Percentiles rank a stretch among this genome's conserved stretches.
Evolutionary conservation across 805 yeast genomes (phyloP).

Genomic region (Torulaspora gathmanii): DNA sequence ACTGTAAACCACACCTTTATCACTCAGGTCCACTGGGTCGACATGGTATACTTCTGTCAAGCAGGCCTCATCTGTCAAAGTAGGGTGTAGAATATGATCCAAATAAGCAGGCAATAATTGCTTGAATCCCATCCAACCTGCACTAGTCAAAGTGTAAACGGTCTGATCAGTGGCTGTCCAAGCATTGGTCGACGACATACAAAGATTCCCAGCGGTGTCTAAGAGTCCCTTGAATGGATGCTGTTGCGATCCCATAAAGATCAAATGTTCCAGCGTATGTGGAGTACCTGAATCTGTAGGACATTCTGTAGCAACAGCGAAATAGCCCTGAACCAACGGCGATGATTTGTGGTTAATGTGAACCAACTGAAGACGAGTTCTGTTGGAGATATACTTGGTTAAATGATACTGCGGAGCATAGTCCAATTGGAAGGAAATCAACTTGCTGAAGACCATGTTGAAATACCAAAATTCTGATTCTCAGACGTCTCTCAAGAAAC

Average conservation of each 20-base stretch:
- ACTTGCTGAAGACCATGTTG: constrained; percentile 38
- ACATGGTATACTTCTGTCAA: constrained; percentile 92
- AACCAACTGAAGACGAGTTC: constrained; percentile 80
- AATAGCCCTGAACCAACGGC: constrained; percentile 88
- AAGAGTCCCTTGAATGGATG: constrained; percentile 89
- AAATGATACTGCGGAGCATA: constrained; percentile 62
- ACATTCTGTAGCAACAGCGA: constrained; percentile 93
- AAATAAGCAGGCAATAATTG: constrained; percentile 80
- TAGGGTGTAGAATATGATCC: constrained; percentile 82
- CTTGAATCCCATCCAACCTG: constrained; percentile 95
- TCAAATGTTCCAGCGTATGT: constrained; percentile 89
- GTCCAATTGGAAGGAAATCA: constrained; percentile 57
- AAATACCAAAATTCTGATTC: background rate
- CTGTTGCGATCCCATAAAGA: constrained; percentile 88
- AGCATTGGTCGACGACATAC: constrained; percentile 86
- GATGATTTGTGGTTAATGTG: constrained; percentile 68
- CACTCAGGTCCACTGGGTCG: constrained; percentile 76
- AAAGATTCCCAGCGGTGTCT: constrained; percentile 78
- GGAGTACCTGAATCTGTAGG: constrained; percentile 86
- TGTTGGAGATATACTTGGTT: constrained; percentile 69
- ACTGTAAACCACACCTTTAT: constrained; percentile 93
- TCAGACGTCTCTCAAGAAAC: background rate
- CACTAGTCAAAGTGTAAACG: constrained; percentile 83
- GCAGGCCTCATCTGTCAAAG: constrained; percentile 84
- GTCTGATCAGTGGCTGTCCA: constrained; percentile 97